phyloP scores from a whole-genome alignment of 768 basidiomycete species.

The Mycena maculata region DNA sequence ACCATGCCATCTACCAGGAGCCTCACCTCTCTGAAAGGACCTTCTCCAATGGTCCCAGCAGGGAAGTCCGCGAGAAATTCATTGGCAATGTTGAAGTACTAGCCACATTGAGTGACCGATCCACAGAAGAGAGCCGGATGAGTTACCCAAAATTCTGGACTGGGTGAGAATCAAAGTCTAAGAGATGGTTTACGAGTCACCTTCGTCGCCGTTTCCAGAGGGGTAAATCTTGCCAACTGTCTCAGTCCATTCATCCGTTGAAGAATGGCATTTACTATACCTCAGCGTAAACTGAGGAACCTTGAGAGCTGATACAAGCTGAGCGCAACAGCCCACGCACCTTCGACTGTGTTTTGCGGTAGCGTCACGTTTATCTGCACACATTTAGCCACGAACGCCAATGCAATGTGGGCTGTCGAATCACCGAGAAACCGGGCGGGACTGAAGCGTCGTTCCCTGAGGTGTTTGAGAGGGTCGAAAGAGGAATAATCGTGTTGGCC shows the following conservation, averaged over 20 bases:
- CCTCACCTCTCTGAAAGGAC: constrained; percentile 63
- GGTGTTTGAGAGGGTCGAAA: constrained; percentile 71
- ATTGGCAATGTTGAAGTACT: constrained; percentile 81
- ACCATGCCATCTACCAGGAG: constrained; percentile 59
- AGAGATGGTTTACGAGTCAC: background rate
- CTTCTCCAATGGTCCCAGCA: constrained; percentile 51
- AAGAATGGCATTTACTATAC: background rate
- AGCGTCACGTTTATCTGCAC: constrained; percentile 73
- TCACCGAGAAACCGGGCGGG: constrained; percentile 78
- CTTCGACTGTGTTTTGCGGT: constrained; percentile 70
- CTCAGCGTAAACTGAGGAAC: constrained; percentile 27
- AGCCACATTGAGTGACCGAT: constrained; percentile 3
- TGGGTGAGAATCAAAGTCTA: background rate
- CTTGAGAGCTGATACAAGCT: background rate
- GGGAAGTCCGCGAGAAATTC: constrained; percentile 66
- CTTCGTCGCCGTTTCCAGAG: constrained; percentile 63
- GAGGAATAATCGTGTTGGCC: constrained; percentile 75
- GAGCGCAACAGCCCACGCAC: background rate
- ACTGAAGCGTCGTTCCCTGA: constrained; percentile 82
- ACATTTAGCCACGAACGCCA: background rate
- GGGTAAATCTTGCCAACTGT: constrained; percentile 80
- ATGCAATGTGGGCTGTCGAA: background rate
- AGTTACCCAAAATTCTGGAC: constrained; percentile 77
- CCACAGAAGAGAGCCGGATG: background rate
- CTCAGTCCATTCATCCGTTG: constrained; percentile 33